Conservation (phyloP, 768 basidiomycete genomes). For the Mycena venus region DNA sequence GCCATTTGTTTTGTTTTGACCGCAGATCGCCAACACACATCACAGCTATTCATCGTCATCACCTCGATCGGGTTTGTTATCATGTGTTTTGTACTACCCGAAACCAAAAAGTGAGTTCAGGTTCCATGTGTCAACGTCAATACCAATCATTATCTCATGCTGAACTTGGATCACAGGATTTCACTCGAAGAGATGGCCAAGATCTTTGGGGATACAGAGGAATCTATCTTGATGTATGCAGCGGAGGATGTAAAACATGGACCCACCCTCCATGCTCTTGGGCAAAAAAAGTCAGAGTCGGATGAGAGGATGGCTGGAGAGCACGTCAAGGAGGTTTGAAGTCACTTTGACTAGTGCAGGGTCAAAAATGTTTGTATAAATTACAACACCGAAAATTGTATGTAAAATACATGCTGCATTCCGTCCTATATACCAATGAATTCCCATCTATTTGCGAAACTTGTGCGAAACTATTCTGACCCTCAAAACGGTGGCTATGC, state of each 20-base stretch:
- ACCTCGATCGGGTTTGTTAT: not conserved
- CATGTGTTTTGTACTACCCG: not conserved
- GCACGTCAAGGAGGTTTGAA: not conserved
- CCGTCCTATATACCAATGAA: not conserved
- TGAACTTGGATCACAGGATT: not conserved
- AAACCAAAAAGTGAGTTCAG: not conserved
- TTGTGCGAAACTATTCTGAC: too few relatives aligned
- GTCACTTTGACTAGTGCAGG: not conserved
- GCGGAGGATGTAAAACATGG: not conserved
- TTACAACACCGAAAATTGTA: not conserved
- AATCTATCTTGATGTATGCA: not conserved
- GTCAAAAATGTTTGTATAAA: not conserved
- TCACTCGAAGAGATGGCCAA: not conserved
- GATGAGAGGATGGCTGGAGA: not conserved
- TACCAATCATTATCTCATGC: not conserved
- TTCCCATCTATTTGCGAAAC: not conserved
- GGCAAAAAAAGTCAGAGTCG: not conserved
- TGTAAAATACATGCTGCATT: not conserved
- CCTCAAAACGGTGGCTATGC: too few relatives aligned
- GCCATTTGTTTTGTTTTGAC: not conserved
- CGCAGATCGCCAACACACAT: not conserved
- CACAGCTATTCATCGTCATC: not conserved
- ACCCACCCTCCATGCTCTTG: not conserved
- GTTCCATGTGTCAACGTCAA: not conserved
- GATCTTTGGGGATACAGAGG: not conserved